Evolutionary conservation across 1,284 basidiomycete species (phyloP).

Genomic region (Blastosporella zonata): DNA sequence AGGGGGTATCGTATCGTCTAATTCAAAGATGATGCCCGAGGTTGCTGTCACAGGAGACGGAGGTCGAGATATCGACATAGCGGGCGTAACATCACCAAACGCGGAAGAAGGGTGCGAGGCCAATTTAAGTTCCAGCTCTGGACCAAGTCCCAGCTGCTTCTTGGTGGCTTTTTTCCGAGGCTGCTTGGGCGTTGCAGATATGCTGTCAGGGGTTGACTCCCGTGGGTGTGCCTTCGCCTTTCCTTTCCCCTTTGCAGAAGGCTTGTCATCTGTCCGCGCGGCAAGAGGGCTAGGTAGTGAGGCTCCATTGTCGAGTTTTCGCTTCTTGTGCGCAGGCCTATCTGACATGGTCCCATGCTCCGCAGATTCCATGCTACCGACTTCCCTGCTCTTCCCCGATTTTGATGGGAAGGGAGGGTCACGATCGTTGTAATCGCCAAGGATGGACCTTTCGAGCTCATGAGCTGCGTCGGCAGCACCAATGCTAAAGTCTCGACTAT

Average conservation of each 20-base stretch:
- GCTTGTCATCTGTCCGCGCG: slow-evolving; percentile 21
- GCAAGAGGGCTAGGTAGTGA: slow-evolving; percentile 23
- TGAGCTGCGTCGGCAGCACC: slow-evolving; percentile 36
- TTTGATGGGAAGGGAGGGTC: slow-evolving; percentile 23
- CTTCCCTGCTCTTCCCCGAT: slow-evolving; percentile 35
- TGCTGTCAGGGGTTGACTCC: slow-evolving; percentile 37
- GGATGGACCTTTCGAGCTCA: slow-evolving; percentile 37
- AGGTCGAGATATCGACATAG: slow-evolving; percentile 53
- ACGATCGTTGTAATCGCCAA: slow-evolving; percentile 28
- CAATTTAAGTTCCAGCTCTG: slow-evolving; percentile 49
- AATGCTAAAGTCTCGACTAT: slow-evolving; percentile 24
- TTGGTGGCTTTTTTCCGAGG: slow-evolving; percentile 39
- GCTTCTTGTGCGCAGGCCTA: slow-evolving; percentile 44
- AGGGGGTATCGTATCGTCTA: slow-evolving; percentile 65
- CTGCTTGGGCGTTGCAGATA: slow-evolving; percentile 35
- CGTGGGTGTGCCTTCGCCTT: slow-evolving; percentile 33
- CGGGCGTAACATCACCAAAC: slow-evolving; percentile 53
- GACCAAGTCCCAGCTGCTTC: slow-evolving; percentile 41
- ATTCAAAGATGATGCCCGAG: slow-evolving; percentile 64
- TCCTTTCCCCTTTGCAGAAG: slow-evolving; percentile 34
- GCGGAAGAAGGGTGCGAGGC: slow-evolving; percentile 57
- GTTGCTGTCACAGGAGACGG: slow-evolving; percentile 57
- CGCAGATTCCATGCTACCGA: slow-evolving; percentile 50
- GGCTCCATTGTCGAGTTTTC: slow-evolving; percentile 44
- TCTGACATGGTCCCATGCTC: slow-evolving; percentile 47